phyloP scores from a whole-genome alignment of 2,329 filamentous ascomycete genomes.

The Xylariaceae sp. region DNA sequence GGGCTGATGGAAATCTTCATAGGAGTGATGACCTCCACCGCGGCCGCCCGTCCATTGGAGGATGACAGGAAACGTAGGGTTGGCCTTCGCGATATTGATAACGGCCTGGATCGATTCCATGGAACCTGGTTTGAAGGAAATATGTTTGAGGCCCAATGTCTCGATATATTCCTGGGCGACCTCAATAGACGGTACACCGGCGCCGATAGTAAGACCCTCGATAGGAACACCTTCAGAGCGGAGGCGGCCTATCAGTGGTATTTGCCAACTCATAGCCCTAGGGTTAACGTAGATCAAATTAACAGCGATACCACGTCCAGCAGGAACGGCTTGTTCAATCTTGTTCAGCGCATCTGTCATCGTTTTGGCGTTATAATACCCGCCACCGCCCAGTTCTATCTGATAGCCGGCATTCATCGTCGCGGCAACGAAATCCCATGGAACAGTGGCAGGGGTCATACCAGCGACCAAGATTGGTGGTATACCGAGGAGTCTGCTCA shows the following conservation, averaged over 20 bases:
- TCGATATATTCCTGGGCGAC: slow-evolving; percentile 91
- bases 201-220: slow-evolving; percentile 87
- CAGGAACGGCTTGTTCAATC: slow-evolving; percentile 78
- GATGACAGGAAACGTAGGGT: slow-evolving; percentile 87
- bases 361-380: slow-evolving; percentile 76
- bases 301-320: slow-evolving; percentile 81
- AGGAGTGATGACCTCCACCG: slow-evolving; percentile 91
- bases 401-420: slow-evolving; percentile 96
- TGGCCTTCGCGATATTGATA: slow-evolving; percentile 91
- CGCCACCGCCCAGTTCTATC: slow-evolving; percentile 83
- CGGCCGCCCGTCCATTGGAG: slow-evolving; percentile 94
- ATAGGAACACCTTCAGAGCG: slow-evolving; percentile 84
- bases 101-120: slow-evolving; percentile 82
- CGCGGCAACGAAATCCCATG: slow-evolving; percentile 86
- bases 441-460: slow-evolving; percentile 87
- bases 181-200: slow-evolving; percentile 89
- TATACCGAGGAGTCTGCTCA: slow-evolving; percentile 79
- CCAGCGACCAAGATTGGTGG: slow-evolving; percentile 87
- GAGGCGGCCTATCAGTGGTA: slow-evolving; percentile 74
- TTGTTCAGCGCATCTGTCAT: slow-evolving; percentile 81
- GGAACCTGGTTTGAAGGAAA: slow-evolving; percentile 90
- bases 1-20: slow-evolving; percentile 91
- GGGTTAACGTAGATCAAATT: slow-evolving; percentile 92
- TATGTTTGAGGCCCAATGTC: slow-evolving; percentile 88
- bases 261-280: slow-evolving; percentile 87